Percentiles rank a stretch among this genome's conserved stretches.
phyloP scores from a whole-genome alignment of 2,329 filamentous ascomycete genomes.

The Colletotrichum truncatum region DNA sequence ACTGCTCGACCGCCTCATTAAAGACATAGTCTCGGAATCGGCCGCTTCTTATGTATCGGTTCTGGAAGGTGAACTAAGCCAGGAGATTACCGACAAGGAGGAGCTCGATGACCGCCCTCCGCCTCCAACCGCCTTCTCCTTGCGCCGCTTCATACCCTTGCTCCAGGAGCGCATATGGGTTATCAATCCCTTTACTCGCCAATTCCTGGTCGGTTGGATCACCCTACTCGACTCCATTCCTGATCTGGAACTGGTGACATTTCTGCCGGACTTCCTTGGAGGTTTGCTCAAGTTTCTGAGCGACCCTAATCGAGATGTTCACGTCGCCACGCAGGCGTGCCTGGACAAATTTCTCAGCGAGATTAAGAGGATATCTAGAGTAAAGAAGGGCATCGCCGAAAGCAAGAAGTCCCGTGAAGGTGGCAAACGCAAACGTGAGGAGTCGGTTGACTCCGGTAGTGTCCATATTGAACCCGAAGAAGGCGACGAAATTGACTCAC shows the following conservation, averaged over 20 bases:
- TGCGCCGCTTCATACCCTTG: constrained; percentile 89
- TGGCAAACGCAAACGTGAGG: constrained; percentile 74
- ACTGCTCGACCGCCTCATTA: constrained; percentile 90
- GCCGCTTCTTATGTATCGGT: constrained; percentile 95
- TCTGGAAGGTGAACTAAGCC: constrained; percentile 67
- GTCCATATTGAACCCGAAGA: constrained; percentile 66
- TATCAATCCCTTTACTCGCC: constrained; percentile 92
- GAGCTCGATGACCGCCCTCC: constrained; percentile 43
- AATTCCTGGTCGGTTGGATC: constrained; percentile 96
- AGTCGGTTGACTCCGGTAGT: constrained; percentile 74
- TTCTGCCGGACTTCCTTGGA: constrained; percentile 89
- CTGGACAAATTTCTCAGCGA: constrained; percentile 91
- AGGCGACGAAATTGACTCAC: constrained; percentile 67
- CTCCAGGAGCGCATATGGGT: constrained; percentile 95
- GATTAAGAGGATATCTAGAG: constrained; percentile 91
- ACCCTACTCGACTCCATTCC: constrained; percentile 95
- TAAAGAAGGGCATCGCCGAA: constrained; percentile 92
- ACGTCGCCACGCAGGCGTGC: constrained; percentile 88
- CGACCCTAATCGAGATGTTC: constrained; percentile 92
- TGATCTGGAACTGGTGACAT: constrained; percentile 92
- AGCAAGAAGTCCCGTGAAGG: constrained; percentile 78
- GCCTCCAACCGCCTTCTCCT: constrained; percentile 88
- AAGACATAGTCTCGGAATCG: constrained; percentile 95
- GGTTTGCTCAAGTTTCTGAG: constrained; percentile 92
- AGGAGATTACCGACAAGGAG: constrained; percentile 54